A percentile compares a stretch with the other conserved stretches of the same genome.
These are phyloP conservation scores for Mychonastes homosphaera DNA, from an alignment of 139 green algal species.

Conservation along the genomic window DNA sequence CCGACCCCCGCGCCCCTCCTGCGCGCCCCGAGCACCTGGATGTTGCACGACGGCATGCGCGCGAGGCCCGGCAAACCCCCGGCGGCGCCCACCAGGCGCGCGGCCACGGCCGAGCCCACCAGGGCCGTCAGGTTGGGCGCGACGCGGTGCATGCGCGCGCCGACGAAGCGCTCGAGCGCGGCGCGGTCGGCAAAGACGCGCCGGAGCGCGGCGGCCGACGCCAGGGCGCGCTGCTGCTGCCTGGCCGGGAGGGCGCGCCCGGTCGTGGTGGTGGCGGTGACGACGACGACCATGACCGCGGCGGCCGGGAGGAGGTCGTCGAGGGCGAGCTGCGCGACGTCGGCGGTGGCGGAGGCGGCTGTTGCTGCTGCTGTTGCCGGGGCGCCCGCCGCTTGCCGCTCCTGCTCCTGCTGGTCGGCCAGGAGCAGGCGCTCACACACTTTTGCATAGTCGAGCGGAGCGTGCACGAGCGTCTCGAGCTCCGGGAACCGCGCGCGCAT, in stretches of 20 bases:
- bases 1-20: neutral
- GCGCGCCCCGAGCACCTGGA: slow-evolving; percentile 55
- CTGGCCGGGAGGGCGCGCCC: slow-evolving; percentile 47
- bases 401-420: slow-evolving; percentile 71
- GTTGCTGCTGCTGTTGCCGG: neutral
- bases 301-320: slow-evolving; percentile 50
- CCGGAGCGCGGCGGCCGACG: neutral
- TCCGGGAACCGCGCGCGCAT: slow-evolving; percentile 69
- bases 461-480: slow-evolving; percentile 79
- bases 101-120: slow-evolving; percentile 79
- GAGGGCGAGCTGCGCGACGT: slow-evolving; percentile 5
- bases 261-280: slow-evolving; percentile 89
- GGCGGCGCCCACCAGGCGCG: slow-evolving; percentile 85
- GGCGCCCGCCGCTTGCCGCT: slow-evolving; percentile 2
- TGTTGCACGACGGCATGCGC: slow-evolving; percentile 89
- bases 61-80: slow-evolving; percentile 75
- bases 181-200: neutral
- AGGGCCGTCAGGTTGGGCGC: slow-evolving; percentile 88
- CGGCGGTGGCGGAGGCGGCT: neutral
- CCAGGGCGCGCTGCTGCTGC: neutral
- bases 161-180: slow-evolving; percentile 50
- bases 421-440: slow-evolving; percentile 69
- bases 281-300: slow-evolving; percentile 92
- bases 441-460: slow-evolving; percentile 68
- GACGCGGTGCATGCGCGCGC: slow-evolving; percentile 77